Evolutionary conservation across 768 basidiomycete species (phyloP), one percentile per base, ranked within the genome.

Genomic region (Suillus ampliporus): DNA sequence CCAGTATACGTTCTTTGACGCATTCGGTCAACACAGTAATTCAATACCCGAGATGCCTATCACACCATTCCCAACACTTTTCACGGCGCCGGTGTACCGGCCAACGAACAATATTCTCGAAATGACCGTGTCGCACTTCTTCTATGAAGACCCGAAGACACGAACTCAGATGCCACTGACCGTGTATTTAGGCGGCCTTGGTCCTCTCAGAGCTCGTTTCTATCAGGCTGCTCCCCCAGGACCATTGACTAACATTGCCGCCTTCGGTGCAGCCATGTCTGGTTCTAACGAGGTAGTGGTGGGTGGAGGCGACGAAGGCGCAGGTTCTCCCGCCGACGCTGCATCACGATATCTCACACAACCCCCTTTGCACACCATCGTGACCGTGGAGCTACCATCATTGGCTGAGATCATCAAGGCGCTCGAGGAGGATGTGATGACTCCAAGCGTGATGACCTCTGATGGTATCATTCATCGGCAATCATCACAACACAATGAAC

Each of bases 1-100:
- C 77, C 92, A 95, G 70, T 96, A 95, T 74, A 94, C 93, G 19
- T 97, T 97, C 75, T 95, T 96, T 72, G 92, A 95, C 69, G 91
- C 92, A 5, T 89, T 92, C 73, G 90, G 90, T 15, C 87, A 91
- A 68, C 54, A 56, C 40, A 92, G 88, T 71, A 89, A 83, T 70
- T 86, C 80, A 57, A 87, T 92, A 70, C 91, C 93, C 54, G 87
- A 88, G 63, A 79, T 86, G 69, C 88, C 92, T 26, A 91, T 97
- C 66, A 95, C 95, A 0, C 94, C 95, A 1, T 92, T 95, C 76
- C 95, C 95, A 0, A 92, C 91, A 6, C 77, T 96, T 17, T 91
- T 94, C 72, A 90, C 89, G 10, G 82, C 90, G 8, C 95, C 95
- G 3, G 79, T 82, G 48, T 93, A 92, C 73, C 86, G 89, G 40